phyloP scores from a whole-genome alignment of 441 rosid species.

The Adansonia rubrostipa region DNA sequence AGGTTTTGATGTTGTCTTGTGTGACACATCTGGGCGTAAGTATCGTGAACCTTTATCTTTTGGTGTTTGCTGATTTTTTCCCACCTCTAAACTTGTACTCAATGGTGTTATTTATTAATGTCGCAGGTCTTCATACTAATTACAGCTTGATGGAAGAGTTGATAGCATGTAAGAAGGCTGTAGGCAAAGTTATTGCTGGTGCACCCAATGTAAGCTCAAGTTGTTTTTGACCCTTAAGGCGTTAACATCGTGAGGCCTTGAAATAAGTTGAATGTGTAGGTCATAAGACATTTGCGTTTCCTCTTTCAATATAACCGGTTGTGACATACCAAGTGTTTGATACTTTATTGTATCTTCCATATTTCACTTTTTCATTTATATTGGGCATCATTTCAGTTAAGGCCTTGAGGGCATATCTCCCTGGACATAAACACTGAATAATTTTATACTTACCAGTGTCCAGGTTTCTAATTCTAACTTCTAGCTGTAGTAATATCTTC shows the following conservation, averaged over 20 bases:
- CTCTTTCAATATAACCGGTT: background rate
- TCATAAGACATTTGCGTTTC: conserved; percentile 18
- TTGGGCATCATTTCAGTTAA: background rate
- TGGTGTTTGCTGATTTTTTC: conserved; percentile 3
- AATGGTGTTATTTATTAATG: conserved; percentile 19
- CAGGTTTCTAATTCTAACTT: background rate
- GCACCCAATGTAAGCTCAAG: conserved; percentile 78
- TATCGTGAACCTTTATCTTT: conserved; percentile 29
- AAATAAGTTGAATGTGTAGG: conserved; percentile 27
- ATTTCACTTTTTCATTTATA: background rate
- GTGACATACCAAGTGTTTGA: background rate
- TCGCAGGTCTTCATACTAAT: conserved; percentile 89
- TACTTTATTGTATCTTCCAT: background rate
- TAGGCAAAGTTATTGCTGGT: conserved; percentile 71
- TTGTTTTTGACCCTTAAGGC: conserved; percentile 14
- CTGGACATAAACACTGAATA: background rate
- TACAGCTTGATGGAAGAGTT: conserved; percentile 95
- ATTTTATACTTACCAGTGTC: background rate
- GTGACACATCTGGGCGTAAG: conserved; percentile 99
- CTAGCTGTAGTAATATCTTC: background rate
- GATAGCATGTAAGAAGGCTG: conserved; percentile 87
- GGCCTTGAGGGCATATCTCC: background rate
- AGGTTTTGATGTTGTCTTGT: conserved; percentile 83
- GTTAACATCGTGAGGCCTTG: background rate
- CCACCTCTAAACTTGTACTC: conserved; percentile 27